Conservation (phyloP, 305 asterid species). For the Caryopteris hybrid region DNA sequence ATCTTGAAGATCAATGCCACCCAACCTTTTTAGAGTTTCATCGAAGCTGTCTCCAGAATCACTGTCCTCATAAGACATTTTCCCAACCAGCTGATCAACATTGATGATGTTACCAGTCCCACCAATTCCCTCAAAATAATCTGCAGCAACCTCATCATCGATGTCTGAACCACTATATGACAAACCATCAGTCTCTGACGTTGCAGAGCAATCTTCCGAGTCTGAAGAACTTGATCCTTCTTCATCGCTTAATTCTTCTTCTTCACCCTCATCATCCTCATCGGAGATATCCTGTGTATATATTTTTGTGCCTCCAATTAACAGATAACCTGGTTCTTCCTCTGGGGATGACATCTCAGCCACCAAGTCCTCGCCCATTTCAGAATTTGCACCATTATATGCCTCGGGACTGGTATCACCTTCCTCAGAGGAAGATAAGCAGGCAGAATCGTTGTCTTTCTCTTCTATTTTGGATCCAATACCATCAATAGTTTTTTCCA, state of each 20-base stretch:
- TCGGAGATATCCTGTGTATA: slow-evolving; percentile 66
- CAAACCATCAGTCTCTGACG: slow-evolving; percentile 46
- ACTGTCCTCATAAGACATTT: slow-evolving; percentile 33
- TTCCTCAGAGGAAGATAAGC: slow-evolving; percentile 39
- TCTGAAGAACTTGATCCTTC: slow-evolving; percentile 48
- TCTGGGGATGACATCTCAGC: slow-evolving; percentile 34
- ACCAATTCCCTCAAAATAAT: slow-evolving; percentile 81
- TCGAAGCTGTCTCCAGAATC: slow-evolving; percentile 35
- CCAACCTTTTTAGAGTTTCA: slow-evolving; percentile 53
- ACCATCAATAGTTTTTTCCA: slow-evolving; percentile 37
- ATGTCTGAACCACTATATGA: slow-evolving; percentile 66
- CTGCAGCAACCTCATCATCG: slow-evolving; percentile 85
- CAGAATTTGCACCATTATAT: slow-evolving; percentile 21
- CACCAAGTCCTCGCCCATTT: slow-evolving; percentile 31
- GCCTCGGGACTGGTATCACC: slow-evolving; percentile 29
- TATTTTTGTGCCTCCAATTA: slow-evolving; percentile 75
- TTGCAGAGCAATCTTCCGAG: slow-evolving; percentile 43
- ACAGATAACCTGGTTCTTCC: slow-evolving; percentile 58
- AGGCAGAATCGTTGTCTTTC: slow-evolving; percentile 40
- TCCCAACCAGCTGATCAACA: slow-evolving; percentile 53
- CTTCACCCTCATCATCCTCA: slow-evolving; percentile 36
- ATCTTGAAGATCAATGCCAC: slow-evolving; percentile 76
- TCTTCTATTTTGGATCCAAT: slow-evolving; percentile 40
- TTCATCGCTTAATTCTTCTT: slow-evolving; percentile 37
- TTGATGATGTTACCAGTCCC: slow-evolving; percentile 43